Conservation (phyloP, 768 basidiomycete species). For the Suillus americanus region DNA sequence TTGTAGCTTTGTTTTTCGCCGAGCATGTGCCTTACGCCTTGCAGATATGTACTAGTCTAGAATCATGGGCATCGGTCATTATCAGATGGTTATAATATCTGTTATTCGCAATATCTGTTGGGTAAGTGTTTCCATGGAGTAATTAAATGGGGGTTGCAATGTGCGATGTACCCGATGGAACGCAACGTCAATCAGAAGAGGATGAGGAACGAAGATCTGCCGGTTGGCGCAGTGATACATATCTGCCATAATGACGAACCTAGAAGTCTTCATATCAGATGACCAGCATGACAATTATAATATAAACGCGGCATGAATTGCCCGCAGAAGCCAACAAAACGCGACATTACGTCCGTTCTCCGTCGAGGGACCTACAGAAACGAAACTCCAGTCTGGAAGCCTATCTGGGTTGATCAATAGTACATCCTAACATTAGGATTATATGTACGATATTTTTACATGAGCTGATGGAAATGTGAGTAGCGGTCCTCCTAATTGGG, state of each 20-base stretch:
- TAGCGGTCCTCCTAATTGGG: not conserved
- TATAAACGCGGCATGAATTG: not conserved
- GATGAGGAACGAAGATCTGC: not conserved
- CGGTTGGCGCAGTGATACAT: not conserved
- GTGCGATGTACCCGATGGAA: not conserved
- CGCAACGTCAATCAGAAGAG: not conserved
- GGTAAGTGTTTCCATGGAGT: not conserved
- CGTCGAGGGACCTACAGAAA: not conserved
- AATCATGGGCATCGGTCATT: not conserved
- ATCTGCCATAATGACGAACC: not conserved
- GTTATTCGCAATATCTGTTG: not conserved
- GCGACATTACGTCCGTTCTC: not conserved
- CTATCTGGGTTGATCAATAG: not conserved
- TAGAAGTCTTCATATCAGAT: slow-evolving; percentile 1
- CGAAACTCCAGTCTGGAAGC: not conserved
- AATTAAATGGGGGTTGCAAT: slow-evolving; percentile 1
- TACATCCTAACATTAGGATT: slow-evolving; percentile 3
- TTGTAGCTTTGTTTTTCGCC: not conserved
- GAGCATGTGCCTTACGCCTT: not conserved
- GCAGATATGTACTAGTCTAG: not conserved
- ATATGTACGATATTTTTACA: slow-evolving; percentile 15
- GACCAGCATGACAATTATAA: not conserved
- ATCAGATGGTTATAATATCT: not conserved
- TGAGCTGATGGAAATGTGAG: slow-evolving; percentile 21
- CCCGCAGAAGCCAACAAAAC: not conserved